Conservation (phyloP, 169 alveolate species). For the Plasmodium gallinaceum region DNA sequence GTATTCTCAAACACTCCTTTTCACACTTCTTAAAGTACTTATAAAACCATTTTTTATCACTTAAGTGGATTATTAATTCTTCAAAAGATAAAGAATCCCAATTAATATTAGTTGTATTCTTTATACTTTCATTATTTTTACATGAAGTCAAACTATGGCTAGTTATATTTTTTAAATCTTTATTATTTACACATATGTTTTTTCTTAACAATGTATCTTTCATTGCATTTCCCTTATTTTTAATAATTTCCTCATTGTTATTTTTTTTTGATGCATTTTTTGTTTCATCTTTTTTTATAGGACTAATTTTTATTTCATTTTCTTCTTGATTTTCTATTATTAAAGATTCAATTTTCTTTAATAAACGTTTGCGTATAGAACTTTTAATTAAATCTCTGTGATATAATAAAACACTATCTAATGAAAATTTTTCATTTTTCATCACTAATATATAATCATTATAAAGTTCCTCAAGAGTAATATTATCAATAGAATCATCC, state of each 20-base stretch:
- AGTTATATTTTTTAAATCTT: not conserved
- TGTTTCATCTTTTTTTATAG: not conserved
- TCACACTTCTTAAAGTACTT: conserved; percentile 27
- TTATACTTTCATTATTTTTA: conserved; percentile 3
- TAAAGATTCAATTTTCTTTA: conserved; percentile 13
- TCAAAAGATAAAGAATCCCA: conserved; percentile 27
- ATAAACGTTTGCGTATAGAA: conserved; percentile 27
- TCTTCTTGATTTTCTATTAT: not conserved
- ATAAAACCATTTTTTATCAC: conserved; percentile 40
- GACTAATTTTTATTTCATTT: not conserved
- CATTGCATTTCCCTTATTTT: not conserved
- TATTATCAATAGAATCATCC: conserved; percentile 35
- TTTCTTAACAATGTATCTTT: not conserved
- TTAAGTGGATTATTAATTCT: conserved; percentile 44
- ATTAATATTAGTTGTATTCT: not conserved
- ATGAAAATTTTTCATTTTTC: conserved; percentile 30
- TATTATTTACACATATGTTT: not conserved
- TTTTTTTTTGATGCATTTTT: not conserved
- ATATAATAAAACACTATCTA: conserved; percentile 53
- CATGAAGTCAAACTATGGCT: not conserved
- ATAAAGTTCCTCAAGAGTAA: conserved; percentile 51
- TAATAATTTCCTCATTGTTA: conserved; percentile 7
- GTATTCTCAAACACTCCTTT: conserved; percentile 27
- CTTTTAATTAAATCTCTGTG: conserved; percentile 31
- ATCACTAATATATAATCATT: conserved; percentile 19